Conservation (phyloP, 164 flowering plant genomes). For the Protea cynaroides region DNA sequence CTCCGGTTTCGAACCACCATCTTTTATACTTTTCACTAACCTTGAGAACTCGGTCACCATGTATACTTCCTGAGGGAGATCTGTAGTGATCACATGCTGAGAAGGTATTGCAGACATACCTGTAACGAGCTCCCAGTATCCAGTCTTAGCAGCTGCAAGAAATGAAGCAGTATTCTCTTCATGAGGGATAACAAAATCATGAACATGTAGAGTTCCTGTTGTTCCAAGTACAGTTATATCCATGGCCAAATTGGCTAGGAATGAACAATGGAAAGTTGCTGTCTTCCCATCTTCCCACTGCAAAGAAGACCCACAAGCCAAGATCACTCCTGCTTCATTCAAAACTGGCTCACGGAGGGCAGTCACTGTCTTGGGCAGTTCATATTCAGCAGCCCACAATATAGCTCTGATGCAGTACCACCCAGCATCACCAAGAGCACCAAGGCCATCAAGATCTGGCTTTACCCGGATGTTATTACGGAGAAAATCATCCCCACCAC, state of each 20-base stretch:
- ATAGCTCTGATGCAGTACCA: slow-evolving; percentile 46
- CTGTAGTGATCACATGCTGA: slow-evolving; percentile 15
- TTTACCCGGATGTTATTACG: slow-evolving; percentile 33
- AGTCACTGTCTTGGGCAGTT: slow-evolving; percentile 36
- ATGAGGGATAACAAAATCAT: slow-evolving; percentile 29
- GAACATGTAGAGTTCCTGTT: slow-evolving; percentile 22
- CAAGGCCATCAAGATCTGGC: slow-evolving; percentile 39
- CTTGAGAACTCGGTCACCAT: slow-evolving; percentile 35
- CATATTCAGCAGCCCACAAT: slow-evolving; percentile 33
- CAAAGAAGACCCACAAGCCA: slow-evolving; percentile 29
- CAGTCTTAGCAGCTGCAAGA: slow-evolving; percentile 10
- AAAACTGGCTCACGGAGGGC: slow-evolving; percentile 21
- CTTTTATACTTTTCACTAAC: slow-evolving; percentile 12
- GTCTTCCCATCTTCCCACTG: slow-evolving; percentile 36
- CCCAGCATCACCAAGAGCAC: slow-evolving; percentile 40
- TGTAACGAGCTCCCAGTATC: slow-evolving; percentile 20
- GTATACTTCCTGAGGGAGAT: slow-evolving; percentile 35
- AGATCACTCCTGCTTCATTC: slow-evolving; percentile 32
- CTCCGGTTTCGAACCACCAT: too few species aligned
- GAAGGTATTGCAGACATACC: slow-evolving; percentile 23
- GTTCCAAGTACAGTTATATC: slow-evolving; percentile 24
- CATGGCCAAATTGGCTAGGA: slow-evolving; percentile 26
- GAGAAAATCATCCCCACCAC: slow-evolving; percentile 20
- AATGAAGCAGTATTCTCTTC: slow-evolving; percentile 19
- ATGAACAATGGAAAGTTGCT: slow-evolving; percentile 39